Percentiles rank a stretch among this genome's conserved stretches.
phyloP scores from a whole-genome alignment of 2,329 filamentous ascomycete genomes.

The Erysiphe pulchra region DNA sequence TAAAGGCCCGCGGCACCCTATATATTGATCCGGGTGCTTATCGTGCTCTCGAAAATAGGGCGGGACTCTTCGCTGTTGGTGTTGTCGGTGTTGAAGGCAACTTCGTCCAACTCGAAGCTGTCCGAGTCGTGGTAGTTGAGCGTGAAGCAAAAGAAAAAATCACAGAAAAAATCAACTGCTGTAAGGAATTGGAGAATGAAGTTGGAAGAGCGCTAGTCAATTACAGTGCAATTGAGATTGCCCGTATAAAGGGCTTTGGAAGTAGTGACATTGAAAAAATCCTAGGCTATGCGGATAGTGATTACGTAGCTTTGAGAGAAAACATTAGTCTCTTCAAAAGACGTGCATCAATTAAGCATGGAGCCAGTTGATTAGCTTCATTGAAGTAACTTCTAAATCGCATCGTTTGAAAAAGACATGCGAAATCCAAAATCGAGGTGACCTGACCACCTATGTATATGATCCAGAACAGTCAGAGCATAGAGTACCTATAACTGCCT shows the following conservation, averaged over 20 bases:
- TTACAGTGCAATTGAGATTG: conserved; percentile 68
- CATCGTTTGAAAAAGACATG: no score
- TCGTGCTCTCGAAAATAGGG: conserved; percentile 55
- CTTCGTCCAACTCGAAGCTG: conserved; percentile 82
- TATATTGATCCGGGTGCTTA: conserved; percentile 86
- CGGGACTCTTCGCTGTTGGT: conserved; percentile 72
- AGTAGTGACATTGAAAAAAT: conserved; percentile 58
- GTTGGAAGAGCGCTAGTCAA: conserved; percentile 80
- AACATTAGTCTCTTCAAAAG: conserved; percentile 42
- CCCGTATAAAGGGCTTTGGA: conserved; percentile 57
- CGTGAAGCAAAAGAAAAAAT: conserved; percentile 13
- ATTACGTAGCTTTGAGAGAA: conserved; percentile 75
- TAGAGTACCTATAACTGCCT: no score
- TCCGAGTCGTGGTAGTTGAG: conserved; percentile 60
- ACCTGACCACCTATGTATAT: no score
- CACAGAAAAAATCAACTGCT: conserved; percentile 15
- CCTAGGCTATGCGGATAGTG: conserved; percentile 78
- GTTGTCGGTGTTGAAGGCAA: conserved; percentile 68
- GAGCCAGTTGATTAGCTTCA: no score
- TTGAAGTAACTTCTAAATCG: no score
- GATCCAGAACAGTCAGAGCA: no score
- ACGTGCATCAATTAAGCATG: no score
- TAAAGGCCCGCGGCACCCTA: conserved; percentile 68
- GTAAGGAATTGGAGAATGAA: conserved; percentile 32
- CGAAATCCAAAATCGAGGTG: no score